Evolutionary conservation across 306 rosid genomes (phyloP), one percentile per base, ranked within the genome.

Genomic region (Prinsepia uniflora): DNA sequence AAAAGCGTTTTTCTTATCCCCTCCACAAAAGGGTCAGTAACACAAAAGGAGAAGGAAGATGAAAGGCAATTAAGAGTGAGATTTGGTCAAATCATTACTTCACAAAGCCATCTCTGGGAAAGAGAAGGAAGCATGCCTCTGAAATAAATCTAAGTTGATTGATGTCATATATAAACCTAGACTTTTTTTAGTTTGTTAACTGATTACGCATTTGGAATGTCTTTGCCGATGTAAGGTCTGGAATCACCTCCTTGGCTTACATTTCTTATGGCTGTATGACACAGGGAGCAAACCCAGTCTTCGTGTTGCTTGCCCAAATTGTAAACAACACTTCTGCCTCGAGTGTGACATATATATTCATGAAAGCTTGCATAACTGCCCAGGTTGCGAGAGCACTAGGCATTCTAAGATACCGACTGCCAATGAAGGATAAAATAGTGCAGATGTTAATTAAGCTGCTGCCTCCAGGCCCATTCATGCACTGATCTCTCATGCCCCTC

Each of bases 341-440:
- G 98, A 89, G 72, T 90, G 98, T 30, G 97, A 90, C 79, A 90
- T 89, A 50, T 90, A 94, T 72, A 82, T 94, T 66, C 98, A 90
- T 15, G 97, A 94, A 84, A 94, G 90, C 87, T 84, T 94, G 84
- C 98, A 90, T 73, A 89, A 94, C 72, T 90, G 98, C 86, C 98
- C 98, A 42, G 97, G 98, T 74, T 90, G 98, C 57, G 94, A 94
- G 84, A 89, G 95, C 61, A 84, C 76, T 71, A 86, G 89, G 77
- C 94, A 81, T 77, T 84, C 86, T 6, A 84, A 81, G 84, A 71
- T 77, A 50, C 79, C 76, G 19, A 65, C 75, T 66, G 42, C 78
- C 20, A 72, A 78, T 50, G 63, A 77, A 57, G 75, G 72, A 66
- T 80, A 86, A 82, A 48, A 17, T 47, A 8, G 2, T 6, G 42